phyloP scores from a whole-genome alignment of 257 asterid genomes.

The Paraleonurus japonicus region DNA sequence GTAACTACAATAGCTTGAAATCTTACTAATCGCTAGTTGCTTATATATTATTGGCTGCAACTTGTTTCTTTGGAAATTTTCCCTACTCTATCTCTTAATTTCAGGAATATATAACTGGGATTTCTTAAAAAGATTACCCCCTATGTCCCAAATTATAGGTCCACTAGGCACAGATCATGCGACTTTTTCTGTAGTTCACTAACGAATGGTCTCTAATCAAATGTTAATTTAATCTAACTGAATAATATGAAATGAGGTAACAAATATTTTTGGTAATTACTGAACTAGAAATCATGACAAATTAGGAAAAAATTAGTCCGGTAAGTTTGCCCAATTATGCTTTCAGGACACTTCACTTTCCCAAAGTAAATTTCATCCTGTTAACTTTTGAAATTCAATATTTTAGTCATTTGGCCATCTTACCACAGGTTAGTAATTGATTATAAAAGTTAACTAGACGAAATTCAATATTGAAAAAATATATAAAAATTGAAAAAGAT shows the following conservation, averaged over 20 bases:
- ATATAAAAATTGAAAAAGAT: background rate
- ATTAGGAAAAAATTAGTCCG: no score
- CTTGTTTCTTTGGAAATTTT: constrained; percentile 3
- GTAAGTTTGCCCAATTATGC: no score
- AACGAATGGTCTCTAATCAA: background rate
- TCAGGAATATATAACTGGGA: background rate
- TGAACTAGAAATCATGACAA: background rate
- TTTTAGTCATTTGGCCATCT: background rate
- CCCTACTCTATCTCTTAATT: constrained; percentile 14
- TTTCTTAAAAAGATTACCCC: background rate
- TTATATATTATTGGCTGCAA: background rate
- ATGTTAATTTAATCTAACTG: background rate
- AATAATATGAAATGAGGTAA: background rate
- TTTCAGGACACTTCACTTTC: background rate
- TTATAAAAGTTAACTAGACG: background rate
- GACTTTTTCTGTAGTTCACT: background rate
- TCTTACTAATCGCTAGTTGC: background rate
- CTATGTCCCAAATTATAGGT: background rate
- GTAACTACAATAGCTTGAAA: constrained; percentile 41
- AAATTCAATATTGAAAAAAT: no score
- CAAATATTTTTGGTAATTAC: background rate
- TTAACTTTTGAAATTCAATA: background rate
- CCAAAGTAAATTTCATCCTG: background rate
- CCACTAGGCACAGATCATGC: background rate
- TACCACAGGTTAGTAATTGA: background rate